These are phyloP conservation scores for Termitomyces sp. DNA, from an alignment of 768 basidiomycete species.

Conservation along the genomic window DNA sequence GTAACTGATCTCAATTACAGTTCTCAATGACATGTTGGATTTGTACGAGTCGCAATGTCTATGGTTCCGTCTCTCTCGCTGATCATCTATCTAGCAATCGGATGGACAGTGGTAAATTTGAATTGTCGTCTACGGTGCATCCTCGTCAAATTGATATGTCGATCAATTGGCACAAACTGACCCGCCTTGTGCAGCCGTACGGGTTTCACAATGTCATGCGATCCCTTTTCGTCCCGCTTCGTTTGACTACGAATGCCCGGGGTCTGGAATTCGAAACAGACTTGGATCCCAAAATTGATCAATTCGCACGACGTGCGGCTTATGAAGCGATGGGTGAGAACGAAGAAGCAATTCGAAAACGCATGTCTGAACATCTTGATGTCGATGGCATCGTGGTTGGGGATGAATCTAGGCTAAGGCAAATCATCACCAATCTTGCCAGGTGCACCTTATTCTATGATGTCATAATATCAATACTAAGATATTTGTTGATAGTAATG, in stretches of 20 bases:
- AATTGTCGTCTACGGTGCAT: constrained; percentile 50
- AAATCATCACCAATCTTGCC: constrained; percentile 80
- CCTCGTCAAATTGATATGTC: neutral
- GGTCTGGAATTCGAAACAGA: constrained; percentile 61
- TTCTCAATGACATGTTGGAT: constrained; percentile 76
- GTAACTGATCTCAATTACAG: constrained; percentile 23
- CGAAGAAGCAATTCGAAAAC: constrained; percentile 30
- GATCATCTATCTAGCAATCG: constrained; percentile 48
- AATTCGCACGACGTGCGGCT: constrained; percentile 54
- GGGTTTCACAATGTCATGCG: constrained; percentile 74
- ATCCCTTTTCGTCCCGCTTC: constrained; percentile 65
- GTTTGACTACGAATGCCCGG: constrained; percentile 61
- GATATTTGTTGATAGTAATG: constrained; percentile 43
- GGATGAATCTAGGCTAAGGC: constrained; percentile 76
- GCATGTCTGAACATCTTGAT: constrained; percentile 38
- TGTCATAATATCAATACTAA: neutral
- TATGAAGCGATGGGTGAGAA: constrained; percentile 55
- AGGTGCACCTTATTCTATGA: constrained; percentile 36
- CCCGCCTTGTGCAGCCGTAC: constrained; percentile 43
- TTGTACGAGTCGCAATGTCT: constrained; percentile 41
- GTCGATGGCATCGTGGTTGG: constrained; percentile 72
- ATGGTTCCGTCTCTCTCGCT: neutral
- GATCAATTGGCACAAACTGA: constrained; percentile 5
- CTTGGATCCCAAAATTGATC: constrained; percentile 63
- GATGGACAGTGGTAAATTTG: constrained; percentile 84